phyloP scores from a whole-genome alignment of 2,329 filamentous ascomycete genomes.

The Ascomycota sp. region DNA sequence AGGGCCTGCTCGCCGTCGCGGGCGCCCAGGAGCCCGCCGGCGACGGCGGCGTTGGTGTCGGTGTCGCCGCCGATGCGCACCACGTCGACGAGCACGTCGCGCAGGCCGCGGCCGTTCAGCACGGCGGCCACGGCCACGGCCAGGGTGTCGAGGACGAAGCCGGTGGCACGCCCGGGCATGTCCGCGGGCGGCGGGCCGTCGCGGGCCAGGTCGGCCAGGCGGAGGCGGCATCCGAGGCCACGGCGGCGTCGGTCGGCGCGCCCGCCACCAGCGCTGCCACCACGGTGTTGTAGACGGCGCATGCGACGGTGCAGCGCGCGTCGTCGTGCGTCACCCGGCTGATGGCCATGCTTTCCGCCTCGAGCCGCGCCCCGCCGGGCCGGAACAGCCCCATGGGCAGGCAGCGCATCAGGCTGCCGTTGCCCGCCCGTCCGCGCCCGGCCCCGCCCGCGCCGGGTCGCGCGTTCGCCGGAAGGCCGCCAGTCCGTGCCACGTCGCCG shows the following conservation, averaged over 20 bases:
- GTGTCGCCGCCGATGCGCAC: constrained; percentile 19
- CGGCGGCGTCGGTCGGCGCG: constrained; percentile 7
- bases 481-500: constrained; percentile 16
- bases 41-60: constrained; percentile 22
- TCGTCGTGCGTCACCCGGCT: constrained; percentile 20
- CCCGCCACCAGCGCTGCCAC: constrained; percentile 13
- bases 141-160: constrained; percentile 23
- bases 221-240: constrained; percentile 8
- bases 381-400: constrained; percentile 22
- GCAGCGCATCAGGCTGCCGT: constrained; percentile 27
- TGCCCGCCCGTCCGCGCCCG: constrained; percentile 18
- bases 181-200: constrained; percentile 9
- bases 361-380: constrained; percentile 6
- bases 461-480: constrained; percentile 7
- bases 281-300: constrained; percentile 20
- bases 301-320: constrained; percentile 13
- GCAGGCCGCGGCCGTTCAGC: constrained; percentile 17
- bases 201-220: constrained; percentile 10
- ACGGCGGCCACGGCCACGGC: constrained; percentile 19
- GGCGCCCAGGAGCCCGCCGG: constrained; percentile 23
- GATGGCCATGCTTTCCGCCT: constrained; percentile 14
- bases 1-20: constrained; percentile 20
- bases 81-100: constrained; percentile 24
- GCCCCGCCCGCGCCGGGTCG: constrained; percentile 15
- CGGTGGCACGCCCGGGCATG: constrained; percentile 12